phyloP scores from a whole-genome alignment of 129 eudicot genomes.

The Flaveria bidentis region DNA sequence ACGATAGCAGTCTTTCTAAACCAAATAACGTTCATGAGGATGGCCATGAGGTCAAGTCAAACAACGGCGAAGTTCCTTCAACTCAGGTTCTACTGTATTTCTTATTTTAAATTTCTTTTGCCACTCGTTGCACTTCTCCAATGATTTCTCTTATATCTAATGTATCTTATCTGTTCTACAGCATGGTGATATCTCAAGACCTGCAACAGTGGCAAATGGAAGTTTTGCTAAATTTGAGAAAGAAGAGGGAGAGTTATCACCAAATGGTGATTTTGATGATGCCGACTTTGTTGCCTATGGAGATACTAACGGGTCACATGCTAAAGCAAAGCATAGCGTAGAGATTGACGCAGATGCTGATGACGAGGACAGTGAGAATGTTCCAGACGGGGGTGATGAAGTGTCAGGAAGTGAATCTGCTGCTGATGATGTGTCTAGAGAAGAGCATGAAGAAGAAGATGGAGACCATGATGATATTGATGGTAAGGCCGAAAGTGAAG shows the following conservation, averaged over 20 bases:
- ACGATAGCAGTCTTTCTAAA: constrained; percentile 45
- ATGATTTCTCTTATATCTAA: constrained; percentile 2
- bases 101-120: background rate
- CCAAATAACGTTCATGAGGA: constrained; percentile 44
- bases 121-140: constrained; percentile 19
- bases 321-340: constrained; percentile 36
- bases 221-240: constrained; percentile 64
- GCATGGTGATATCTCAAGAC: constrained; percentile 51
- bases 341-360: constrained; percentile 76
- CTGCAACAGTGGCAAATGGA: constrained; percentile 51
- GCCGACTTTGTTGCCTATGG: constrained; percentile 47
- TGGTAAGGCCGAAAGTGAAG: constrained; percentile 93
- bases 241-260: constrained; percentile 98
- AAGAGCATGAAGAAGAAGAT: constrained; percentile 79
- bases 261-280: constrained; percentile 77
- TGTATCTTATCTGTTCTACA: constrained; percentile 29
- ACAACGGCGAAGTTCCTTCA: constrained; percentile 42
- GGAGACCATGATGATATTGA: constrained; percentile 73
- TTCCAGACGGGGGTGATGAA: constrained; percentile 73
- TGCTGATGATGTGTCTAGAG: constrained; percentile 82
- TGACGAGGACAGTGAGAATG: constrained; percentile 85
- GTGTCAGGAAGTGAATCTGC: constrained; percentile 94
- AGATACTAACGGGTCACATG: constrained; percentile 36
- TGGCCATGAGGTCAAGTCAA: constrained; percentile 53
- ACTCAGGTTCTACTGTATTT: constrained; percentile 47